Conservation (phyloP, 1,284 basidiomycete genomes). For the Prillingera fragicola region DNA sequence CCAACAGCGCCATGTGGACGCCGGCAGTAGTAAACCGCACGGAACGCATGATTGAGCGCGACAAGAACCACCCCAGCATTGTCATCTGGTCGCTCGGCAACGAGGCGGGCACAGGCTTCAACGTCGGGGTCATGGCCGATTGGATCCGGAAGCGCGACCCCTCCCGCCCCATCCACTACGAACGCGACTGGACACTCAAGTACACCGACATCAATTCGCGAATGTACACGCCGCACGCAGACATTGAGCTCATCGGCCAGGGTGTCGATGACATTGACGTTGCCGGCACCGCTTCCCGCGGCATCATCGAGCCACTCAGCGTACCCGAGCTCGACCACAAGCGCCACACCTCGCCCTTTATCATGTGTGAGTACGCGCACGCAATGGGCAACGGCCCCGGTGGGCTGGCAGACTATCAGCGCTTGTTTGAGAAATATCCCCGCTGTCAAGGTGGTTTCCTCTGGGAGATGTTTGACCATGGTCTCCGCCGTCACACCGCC, state of each 20-base stretch:
- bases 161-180: slow-evolving; percentile 25
- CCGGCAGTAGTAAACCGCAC: slow-evolving; percentile 19
- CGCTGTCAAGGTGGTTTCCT: slow-evolving; percentile 23
- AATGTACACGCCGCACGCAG: slow-evolving; percentile 22
- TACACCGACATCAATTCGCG: slow-evolving; percentile 21
- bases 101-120: slow-evolving; percentile 19
- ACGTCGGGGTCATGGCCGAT: slow-evolving; percentile 22
- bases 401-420: slow-evolving; percentile 20
- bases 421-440: slow-evolving; percentile 24
- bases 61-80: slow-evolving; percentile 29
- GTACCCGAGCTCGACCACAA: slow-evolving; percentile 5
- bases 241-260: slow-evolving; percentile 18
- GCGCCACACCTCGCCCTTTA: slow-evolving; percentile 16
- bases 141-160: slow-evolving; percentile 19
- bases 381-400: slow-evolving; percentile 31
- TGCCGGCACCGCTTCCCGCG: too few species aligned
- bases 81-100: slow-evolving; percentile 31
- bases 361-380: slow-evolving; percentile 25
- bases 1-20: slow-evolving; percentile 7
- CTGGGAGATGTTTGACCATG: slow-evolving; percentile 32
- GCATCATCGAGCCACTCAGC: slow-evolving; percentile 1
- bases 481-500: slow-evolving; percentile 5
- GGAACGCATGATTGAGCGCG: slow-evolving; percentile 20
- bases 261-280: slow-evolving; percentile 7
- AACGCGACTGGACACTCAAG: slow-evolving; percentile 16